phyloP scores from a whole-genome alignment of 2,329 filamentous ascomycete genomes.

The Chalaropsis ovoidea region DNA sequence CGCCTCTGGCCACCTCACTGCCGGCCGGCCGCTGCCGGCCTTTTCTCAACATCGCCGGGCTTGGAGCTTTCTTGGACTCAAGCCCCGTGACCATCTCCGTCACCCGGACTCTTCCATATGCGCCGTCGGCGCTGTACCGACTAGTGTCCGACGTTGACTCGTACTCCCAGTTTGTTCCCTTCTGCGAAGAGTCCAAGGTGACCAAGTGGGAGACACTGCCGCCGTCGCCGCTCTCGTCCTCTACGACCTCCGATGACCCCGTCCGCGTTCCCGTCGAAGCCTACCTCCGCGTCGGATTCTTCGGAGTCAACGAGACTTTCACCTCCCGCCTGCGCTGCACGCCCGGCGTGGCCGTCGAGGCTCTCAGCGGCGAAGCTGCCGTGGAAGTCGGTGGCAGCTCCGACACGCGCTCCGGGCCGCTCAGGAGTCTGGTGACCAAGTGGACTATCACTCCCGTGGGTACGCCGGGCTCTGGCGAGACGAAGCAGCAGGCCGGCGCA shows the following conservation, averaged over 20 bases:
- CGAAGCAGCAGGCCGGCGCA: slow-evolving; percentile 29
- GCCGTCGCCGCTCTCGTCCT: slow-evolving; percentile 35
- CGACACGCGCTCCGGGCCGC: slow-evolving; percentile 39
- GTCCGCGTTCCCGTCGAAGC: slow-evolving; percentile 61
- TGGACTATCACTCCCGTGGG: slow-evolving; percentile 52
- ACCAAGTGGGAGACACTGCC: slow-evolving; percentile 48
- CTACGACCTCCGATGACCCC: neutral
- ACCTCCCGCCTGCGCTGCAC: slow-evolving; percentile 70
- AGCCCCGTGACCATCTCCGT: slow-evolving; percentile 56
- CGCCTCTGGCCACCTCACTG: slow-evolving; percentile 23
- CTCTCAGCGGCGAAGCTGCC: slow-evolving; percentile 53
- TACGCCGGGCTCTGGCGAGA: slow-evolving; percentile 29
- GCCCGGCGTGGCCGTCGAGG: slow-evolving; percentile 62
- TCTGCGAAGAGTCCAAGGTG: slow-evolving; percentile 68
- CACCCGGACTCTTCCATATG: slow-evolving; percentile 66
- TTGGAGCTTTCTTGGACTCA: slow-evolving; percentile 31
- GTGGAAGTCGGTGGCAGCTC: slow-evolving; percentile 31
- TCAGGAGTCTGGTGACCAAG: slow-evolving; percentile 58
- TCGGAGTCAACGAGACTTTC: slow-evolving; percentile 73
- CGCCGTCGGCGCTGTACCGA: slow-evolving; percentile 59
- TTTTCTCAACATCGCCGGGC: slow-evolving; percentile 32
- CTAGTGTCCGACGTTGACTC: slow-evolving; percentile 81
- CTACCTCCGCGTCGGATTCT: slow-evolving; percentile 76
- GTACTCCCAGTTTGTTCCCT: slow-evolving; percentile 83
- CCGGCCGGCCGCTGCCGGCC: slow-evolving; percentile 32